A percentile compares a stretch with the other conserved stretches of the same genome.
Conservation (phyloP, 2,329 filamentous ascomycete genomes). For the Phaeosphaeria sp. region DNA sequence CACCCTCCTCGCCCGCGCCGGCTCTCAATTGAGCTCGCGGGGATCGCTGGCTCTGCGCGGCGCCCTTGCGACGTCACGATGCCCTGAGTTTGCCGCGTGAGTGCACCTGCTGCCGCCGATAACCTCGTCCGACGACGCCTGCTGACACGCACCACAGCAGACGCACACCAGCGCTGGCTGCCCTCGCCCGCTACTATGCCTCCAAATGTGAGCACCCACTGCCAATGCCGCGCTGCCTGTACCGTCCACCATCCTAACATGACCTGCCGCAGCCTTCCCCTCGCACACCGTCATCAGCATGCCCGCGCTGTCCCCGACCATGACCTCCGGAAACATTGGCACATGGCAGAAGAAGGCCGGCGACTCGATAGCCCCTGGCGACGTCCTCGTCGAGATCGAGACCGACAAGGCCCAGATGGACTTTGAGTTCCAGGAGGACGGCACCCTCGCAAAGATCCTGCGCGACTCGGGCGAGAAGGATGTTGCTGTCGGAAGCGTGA, state of each 20-base stretch:
- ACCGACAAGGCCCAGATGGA: conserved; percentile 99
- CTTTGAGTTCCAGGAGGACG: conserved; percentile 99
- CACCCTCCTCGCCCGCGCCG: conserved; percentile 53
- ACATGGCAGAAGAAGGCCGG: conserved; percentile 97
- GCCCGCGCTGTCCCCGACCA: conserved; percentile 97
- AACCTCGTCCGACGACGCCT: conserved; percentile 7
- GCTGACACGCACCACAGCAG: conserved; percentile 42
- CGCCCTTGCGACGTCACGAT: conserved; percentile 50
- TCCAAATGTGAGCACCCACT: conserved; percentile 64
- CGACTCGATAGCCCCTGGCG: conserved; percentile 84
- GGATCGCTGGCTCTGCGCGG: conserved; percentile 53
- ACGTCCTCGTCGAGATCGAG: conserved; percentile 97
- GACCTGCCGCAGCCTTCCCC: conserved; percentile 75
- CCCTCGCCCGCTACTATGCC: conserved; percentile 71
- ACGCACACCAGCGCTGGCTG: conserved; percentile 61
- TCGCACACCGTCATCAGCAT: conserved; percentile 95
- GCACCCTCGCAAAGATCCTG: conserved; percentile 91
- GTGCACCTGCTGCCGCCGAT: conserved; percentile 12
- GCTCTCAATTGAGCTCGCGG: conserved; percentile 51
- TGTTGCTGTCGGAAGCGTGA: conserved; percentile 89
- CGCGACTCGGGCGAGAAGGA: conserved; percentile 95
- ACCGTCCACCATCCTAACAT: conserved; percentile 35
- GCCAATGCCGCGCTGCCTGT: conserved; percentile 2
- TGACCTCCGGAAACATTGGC: conserved; percentile 96
- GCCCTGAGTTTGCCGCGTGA: conserved; percentile 40